phyloP scores from a whole-genome alignment of 2,329 filamentous ascomycete genomes.

The Coleophoma eucalyptorum region DNA sequence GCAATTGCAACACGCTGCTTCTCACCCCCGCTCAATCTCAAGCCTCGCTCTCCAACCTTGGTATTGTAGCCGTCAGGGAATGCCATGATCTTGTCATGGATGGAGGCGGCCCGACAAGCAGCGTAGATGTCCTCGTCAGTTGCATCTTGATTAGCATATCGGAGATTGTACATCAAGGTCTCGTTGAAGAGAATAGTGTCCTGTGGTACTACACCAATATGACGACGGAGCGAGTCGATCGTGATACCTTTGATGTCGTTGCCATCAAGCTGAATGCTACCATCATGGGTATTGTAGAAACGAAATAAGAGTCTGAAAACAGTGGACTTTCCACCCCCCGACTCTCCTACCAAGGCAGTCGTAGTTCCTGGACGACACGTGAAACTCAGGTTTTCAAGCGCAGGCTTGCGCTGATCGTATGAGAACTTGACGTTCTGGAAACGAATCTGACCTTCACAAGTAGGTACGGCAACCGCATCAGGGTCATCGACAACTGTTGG shows the following conservation, averaged over 20 bases:
- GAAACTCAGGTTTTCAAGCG: constrained; percentile 80
- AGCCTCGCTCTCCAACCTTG: constrained; percentile 85
- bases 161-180: constrained; percentile 89
- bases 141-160: constrained; percentile 79
- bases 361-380: constrained; percentile 86
- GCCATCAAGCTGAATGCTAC: constrained; percentile 80
- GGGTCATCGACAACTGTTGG: constrained; percentile 83
- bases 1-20: constrained; percentile 94
- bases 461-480: constrained; percentile 55
- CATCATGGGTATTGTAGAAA: constrained; percentile 84
- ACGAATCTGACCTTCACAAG: constrained; percentile 75
- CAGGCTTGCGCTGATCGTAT: constrained; percentile 83
- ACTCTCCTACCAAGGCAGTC: constrained; percentile 93
- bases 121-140: constrained; percentile 78
- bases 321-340: constrained; percentile 94
- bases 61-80: constrained; percentile 89
- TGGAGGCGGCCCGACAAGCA: constrained; percentile 82
- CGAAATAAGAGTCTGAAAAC: constrained; percentile 94
- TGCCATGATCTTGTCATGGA: constrained; percentile 85
- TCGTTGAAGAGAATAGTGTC: constrained; percentile 96
- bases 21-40: constrained; percentile 84
- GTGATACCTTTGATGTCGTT: constrained; percentile 81
- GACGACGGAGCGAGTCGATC: constrained; percentile 85
- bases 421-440: constrained; percentile 90
- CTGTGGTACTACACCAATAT: constrained; percentile 95